Conservation (phyloP, 2,329 filamentous ascomycete species). For the Penicillium hordei region DNA sequence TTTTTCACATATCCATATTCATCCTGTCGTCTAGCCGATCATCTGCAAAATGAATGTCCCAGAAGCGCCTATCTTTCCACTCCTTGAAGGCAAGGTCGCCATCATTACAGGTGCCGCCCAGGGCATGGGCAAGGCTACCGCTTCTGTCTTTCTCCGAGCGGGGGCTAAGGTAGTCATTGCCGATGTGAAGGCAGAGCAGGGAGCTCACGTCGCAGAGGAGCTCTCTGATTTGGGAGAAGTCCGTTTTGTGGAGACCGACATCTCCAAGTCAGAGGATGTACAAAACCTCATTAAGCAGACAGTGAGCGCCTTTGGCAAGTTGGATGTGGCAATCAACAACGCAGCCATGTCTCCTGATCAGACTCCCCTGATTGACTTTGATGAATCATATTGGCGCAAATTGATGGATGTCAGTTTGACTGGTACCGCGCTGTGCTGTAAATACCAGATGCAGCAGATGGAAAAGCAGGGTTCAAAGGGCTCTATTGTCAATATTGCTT, state of each 20-base stretch:
- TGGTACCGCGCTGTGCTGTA: slow-evolving; percentile 34
- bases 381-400: slow-evolving; percentile 35
- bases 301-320: slow-evolving; percentile 34
- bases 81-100: slow-evolving; percentile 17
- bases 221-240: slow-evolving; percentile 17
- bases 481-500: slow-evolving; percentile 46
- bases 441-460: slow-evolving; percentile 45
- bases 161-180: slow-evolving; percentile 75
- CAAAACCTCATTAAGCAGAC: slow-evolving; percentile 35
- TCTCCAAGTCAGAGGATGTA: slow-evolving; percentile 33
- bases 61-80: slow-evolving; percentile 4
- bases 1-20: neutral
- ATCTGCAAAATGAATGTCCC: neutral
- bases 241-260: slow-evolving; percentile 28
- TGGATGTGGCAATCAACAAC: slow-evolving; percentile 49
- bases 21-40: neutral
- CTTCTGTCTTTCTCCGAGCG: slow-evolving; percentile 68
- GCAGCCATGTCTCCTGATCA: slow-evolving; percentile 32
- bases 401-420: slow-evolving; percentile 43
- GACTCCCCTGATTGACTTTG: slow-evolving; percentile 35
- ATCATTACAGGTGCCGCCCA: slow-evolving; percentile 31
- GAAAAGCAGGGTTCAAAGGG: slow-evolving; percentile 30
- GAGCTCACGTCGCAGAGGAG: slow-evolving; percentile 15
- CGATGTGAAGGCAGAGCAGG: slow-evolving; percentile 62
- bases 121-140: slow-evolving; percentile 35